phyloP scores from a whole-genome alignment of 2,329 filamentous ascomycete genomes.

The Fusarium citri region DNA sequence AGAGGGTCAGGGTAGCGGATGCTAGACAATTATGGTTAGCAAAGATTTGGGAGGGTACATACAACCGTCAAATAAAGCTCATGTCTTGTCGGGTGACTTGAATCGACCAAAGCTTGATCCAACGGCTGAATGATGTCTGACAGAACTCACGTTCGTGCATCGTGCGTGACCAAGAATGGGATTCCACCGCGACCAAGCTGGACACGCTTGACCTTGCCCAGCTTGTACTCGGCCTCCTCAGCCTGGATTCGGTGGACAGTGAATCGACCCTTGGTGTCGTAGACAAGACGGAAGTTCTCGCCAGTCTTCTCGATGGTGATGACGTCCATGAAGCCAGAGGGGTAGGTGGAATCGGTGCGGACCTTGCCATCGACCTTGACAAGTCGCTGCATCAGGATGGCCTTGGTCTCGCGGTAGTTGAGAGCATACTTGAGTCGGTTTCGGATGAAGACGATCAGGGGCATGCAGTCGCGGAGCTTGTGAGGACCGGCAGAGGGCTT shows the following conservation, averaged over 20 bases:
- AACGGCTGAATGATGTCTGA: conserved; percentile 99
- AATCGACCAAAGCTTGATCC: conserved; percentile 96
- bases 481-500: conserved; percentile 86
- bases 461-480: conserved; percentile 99
- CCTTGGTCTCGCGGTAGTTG: conserved; percentile 96
- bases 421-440: conserved; percentile 99
- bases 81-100: conserved; percentile 50
- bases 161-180: conserved; percentile 99
- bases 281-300: conserved; percentile 99
- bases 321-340: conserved; percentile 99
- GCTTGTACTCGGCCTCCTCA: conserved; percentile 99
- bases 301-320: conserved; percentile 99
- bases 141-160: conserved; percentile 99
- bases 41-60: conserved; percentile 55
- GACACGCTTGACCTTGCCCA: conserved; percentile 99
- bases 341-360: conserved; percentile 98
- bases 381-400: conserved; percentile 99
- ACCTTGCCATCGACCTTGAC: conserved; percentile 99
- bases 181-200: conserved; percentile 99
- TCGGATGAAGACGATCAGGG: conserved; percentile 97
- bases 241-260: conserved; percentile 99
- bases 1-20: conserved; percentile 98
- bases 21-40: conserved; percentile 66
- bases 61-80: conserved; percentile 65
- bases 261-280: conserved; percentile 99